Percentiles rank a stretch among this genome's conserved stretches.
phyloP scores from a whole-genome alignment of 2,329 filamentous ascomycete genomes.

The Berkeleyomyces basicola region DNA sequence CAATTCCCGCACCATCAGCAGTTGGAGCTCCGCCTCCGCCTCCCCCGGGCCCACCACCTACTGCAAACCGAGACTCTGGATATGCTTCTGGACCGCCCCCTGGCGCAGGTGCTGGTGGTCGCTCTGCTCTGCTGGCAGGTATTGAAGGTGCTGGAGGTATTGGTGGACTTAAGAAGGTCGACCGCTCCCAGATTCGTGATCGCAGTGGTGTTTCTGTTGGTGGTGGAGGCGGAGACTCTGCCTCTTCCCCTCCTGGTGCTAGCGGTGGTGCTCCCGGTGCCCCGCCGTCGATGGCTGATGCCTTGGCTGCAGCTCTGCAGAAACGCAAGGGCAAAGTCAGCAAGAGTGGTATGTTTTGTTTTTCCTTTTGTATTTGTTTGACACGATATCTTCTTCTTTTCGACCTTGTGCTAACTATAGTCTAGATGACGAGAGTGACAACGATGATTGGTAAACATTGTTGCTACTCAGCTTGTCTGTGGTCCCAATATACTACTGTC shows the following conservation, averaged over 20 bases:
- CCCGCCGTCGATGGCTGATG: conserved; percentile 60
- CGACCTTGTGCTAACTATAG: background rate
- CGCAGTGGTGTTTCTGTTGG: conserved; percentile 50
- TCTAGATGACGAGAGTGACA: conserved; percentile 58
- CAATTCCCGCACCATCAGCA: conserved; percentile 21
- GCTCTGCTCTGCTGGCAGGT: conserved; percentile 48
- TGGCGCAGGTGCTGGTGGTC: conserved; percentile 25
- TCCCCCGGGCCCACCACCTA: conserved; percentile 18
- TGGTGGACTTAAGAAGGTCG: conserved; percentile 57
- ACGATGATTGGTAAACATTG: conserved; percentile 50
- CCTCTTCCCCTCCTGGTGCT: conserved; percentile 34
- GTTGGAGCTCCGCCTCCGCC: conserved; percentile 28
- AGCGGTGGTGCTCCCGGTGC: conserved; percentile 34
- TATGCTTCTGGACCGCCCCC: conserved; percentile 37
- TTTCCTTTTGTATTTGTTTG: conserved; percentile 6
- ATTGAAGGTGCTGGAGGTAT: conserved; percentile 57
- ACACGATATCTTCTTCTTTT: background rate
- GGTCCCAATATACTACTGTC: background rate
- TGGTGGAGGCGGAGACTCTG: conserved; percentile 26
- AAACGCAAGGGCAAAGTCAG: conserved; percentile 88
- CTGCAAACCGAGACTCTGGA: conserved; percentile 38
- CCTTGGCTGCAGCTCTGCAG: conserved; percentile 58
- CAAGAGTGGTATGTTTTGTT: conserved; percentile 63
- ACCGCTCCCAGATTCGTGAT: conserved; percentile 52
- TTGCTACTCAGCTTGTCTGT: background rate